Evolutionary conservation across 208 protist genomes (phyloP), one percentile per base, ranked within the genome.

Genomic region (Leishmania mexicana): DNA sequence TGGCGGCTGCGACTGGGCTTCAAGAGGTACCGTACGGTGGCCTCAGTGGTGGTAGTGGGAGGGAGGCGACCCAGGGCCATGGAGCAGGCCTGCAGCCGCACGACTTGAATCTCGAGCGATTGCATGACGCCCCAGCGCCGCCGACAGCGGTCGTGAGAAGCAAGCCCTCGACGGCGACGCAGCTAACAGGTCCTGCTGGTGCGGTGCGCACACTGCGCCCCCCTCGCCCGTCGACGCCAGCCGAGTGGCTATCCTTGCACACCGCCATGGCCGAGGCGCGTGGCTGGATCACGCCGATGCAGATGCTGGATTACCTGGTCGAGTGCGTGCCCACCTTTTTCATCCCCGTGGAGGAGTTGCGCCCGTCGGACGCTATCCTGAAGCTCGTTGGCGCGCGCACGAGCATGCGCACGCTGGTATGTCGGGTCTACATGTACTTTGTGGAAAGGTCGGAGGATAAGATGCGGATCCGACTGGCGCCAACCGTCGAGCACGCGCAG

Each of bases 311-410:
- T 74, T 86, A 93, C 31, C 85, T 97, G 35, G 91, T 97, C 40
- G 94, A 96, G 83, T 96, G 92, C 73, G 88, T 97, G 68, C 94
- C 94, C 1, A 97, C 92, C 40, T 91, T 94, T 75, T 92, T 86
- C 58, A 87, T 96, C 28, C 90, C 91, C 5, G 28, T 94, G 5
- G 64, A 85, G 28, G 76, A 90, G 64, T 71, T 97, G 62, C 85
- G 87, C 77, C 73, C 83, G 28, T 91, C 91, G 10, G 92, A 96
- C 76, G 79, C 78, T 15, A 81, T 95, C 40, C 64, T 84, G 51
- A 93, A 87, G 79, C 75, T 89, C 17, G 76, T 95, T 13, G 92
- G 92, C 28, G 88, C 89, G 24, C 80, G 83, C 8, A 92, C 83
- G 68, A 87, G 76, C 28, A 87, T 96, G 86, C 85, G 75, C 13